phyloP scores from a whole-genome alignment of 2,329 filamentous ascomycete species.

The Pseudopithomyces maydicus region DNA sequence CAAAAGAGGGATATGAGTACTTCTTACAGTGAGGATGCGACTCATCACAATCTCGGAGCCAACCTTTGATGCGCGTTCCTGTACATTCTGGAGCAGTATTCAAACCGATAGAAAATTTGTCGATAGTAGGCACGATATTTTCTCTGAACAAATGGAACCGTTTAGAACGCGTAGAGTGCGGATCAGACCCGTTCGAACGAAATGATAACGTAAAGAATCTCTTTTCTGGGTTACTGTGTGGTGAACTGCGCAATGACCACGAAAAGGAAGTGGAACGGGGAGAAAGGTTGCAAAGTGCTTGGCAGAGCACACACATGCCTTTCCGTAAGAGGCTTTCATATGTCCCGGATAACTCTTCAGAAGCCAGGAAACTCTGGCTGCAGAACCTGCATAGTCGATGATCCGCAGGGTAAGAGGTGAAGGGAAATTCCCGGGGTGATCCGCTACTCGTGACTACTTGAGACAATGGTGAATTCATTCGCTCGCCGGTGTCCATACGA shows the following conservation, averaged over 20 bases:
- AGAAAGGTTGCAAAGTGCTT: not conserved
- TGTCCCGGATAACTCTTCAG: not conserved
- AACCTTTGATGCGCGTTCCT: not conserved
- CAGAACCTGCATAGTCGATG: not conserved
- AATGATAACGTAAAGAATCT: not conserved
- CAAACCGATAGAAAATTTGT: not conserved
- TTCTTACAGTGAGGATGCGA: not conserved
- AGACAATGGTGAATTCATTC: not conserved
- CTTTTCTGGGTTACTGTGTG: not conserved
- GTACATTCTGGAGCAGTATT: too few species aligned
- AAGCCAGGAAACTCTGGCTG: not conserved
- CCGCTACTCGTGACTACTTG: not conserved
- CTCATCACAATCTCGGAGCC: not conserved
- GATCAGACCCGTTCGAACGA: not conserved
- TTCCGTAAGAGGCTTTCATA: not conserved
- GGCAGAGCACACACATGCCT: not conserved
- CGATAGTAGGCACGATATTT: not conserved
- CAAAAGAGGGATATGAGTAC: slow-evolving; percentile 16
- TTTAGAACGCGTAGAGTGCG: not conserved
- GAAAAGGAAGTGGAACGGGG: not conserved
- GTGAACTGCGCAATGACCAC: not conserved
- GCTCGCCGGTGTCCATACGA: not conserved
- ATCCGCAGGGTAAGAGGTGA: not conserved
- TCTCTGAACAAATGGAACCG: not conserved
- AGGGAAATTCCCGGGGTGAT: not conserved